Evolutionary conservation across 2,329 filamentous ascomycete species (phyloP), one percentile per base, ranked within the genome.

Genomic region (Penicillium sp.): DNA sequence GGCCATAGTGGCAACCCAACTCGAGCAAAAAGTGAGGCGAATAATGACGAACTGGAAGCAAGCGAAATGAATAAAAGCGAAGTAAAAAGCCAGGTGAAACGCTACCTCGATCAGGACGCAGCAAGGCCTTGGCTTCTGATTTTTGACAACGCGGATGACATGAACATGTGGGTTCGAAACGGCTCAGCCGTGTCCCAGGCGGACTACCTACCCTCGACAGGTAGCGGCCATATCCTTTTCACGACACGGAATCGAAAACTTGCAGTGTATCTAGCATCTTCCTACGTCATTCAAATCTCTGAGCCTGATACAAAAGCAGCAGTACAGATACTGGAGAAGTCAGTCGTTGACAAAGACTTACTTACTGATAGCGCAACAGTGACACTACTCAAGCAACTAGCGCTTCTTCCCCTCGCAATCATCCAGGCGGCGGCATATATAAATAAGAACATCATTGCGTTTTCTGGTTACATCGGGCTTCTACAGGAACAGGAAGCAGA

Each of bases 381-480:
- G 7, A 9, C 53, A 7, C 66, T 76, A 1, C 65, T 75, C 7
- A 35, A 66, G 1, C 60, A 58, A 15, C 64, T 76, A 2, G 64
- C 66, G 0, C 71, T 54, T 64, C 71, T 77, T 1, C 74, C 74
- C 7, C 45, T 77, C 2, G 75, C 72, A 0, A 74, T 76, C 21
- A 64, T 56, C 1, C 75, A 76, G 23, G 73, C 75, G 5, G 68
- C 68, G 1, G 62, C 70, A 1, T 76, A 69, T 59, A 67, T 67
- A 15, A 65, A 63, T 47, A 44, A 62, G 47, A 67, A 65, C 17
- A 11, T 6, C 58, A 17, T 19, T 3, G 2, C n/a, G 3, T 17
- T 64, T 3, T 47, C n/a, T 30, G 19, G 26, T 2, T 65, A 66
- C 23, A 6, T 58, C 15, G 3, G 7, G 13, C 62, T 65, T 38